Evolutionary conservation across 2,329 filamentous ascomycete species (phyloP).

Genomic region (Exophiala sp.): DNA sequence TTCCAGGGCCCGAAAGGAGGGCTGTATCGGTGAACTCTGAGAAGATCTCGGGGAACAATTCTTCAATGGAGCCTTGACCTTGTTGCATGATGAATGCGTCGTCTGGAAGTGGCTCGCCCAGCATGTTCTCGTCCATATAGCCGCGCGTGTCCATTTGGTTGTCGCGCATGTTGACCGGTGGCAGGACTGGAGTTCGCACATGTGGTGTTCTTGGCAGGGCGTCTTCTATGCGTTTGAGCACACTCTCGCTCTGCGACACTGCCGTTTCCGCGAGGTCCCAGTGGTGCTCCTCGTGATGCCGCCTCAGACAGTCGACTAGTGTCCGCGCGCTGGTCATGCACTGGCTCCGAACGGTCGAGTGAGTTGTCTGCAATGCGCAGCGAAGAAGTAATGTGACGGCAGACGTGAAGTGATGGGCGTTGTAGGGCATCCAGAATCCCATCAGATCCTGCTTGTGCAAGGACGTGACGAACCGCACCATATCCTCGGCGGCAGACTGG

Average conservation of each 20-base stretch:
- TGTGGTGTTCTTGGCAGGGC: constrained; percentile 18
- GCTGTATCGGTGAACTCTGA: constrained; percentile 25
- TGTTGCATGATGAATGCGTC: constrained; percentile 15
- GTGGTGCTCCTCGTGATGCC: constrained; percentile 48
- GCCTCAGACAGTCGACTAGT: constrained; percentile 47
- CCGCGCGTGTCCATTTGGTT: constrained; percentile 7
- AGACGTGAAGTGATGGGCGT: constrained; percentile 28
- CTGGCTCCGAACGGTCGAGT: constrained; percentile 43
- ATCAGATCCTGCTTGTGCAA: constrained; percentile 21
- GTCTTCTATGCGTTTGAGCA: constrained; percentile 34
- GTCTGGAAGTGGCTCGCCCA: constrained; percentile 12
- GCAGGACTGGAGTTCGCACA: constrained; percentile 7
- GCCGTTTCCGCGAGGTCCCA: constrained; percentile 57
- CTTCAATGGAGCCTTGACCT: constrained; percentile 20
- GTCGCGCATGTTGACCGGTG: constrained; percentile 2
- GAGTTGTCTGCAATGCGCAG: constrained; percentile 35
- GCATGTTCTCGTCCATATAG: constrained; percentile 12
- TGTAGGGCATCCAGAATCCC: constrained; percentile 28
- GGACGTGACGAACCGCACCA: constrained; percentile 42
- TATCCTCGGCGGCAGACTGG: constrained; percentile 21
- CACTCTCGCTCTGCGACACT: constrained; percentile 48
- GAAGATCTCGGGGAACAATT: constrained; percentile 26
- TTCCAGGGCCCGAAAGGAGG: constrained; percentile 12
- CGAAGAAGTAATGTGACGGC: constrained; percentile 28
- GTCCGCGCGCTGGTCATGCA: constrained; percentile 48